phyloP scores from a whole-genome alignment of 148 eudicot genomes.

The Cornus controversa region DNA sequence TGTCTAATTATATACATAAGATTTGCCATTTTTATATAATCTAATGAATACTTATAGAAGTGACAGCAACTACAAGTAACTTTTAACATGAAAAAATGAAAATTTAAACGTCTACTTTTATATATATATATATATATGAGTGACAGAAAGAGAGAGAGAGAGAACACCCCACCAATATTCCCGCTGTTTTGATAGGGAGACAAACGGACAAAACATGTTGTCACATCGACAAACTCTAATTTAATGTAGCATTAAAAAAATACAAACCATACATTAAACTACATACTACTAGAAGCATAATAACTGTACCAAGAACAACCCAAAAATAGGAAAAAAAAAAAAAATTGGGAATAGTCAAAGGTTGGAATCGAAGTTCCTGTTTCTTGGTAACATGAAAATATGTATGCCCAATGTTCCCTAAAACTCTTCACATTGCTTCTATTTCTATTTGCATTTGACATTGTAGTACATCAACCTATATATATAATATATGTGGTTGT shows the following conservation, averaged over 20 bases:
- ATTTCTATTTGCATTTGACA: neutral
- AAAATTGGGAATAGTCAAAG: neutral
- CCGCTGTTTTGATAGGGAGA: slow-evolving; percentile 42
- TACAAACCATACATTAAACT: slow-evolving; percentile 6
- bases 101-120: too few relatives aligned
- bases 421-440: slow-evolving; percentile 11
- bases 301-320: slow-evolving; percentile 25
- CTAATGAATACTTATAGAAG: too few relatives aligned
- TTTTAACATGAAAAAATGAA: too few relatives aligned
- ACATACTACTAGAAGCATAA: slow-evolving; percentile 10
- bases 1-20: too few relatives aligned
- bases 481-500: too few relatives aligned
- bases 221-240: slow-evolving; percentile 26
- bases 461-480: neutral
- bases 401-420: neutral
- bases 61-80: too few relatives aligned
- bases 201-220: slow-evolving; percentile 36
- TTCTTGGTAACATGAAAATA: neutral
- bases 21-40: too few relatives aligned
- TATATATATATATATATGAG: too few relatives aligned
- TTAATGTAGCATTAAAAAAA: neutral
- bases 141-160: neutral
- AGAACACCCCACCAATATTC: slow-evolving; percentile 37
- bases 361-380: neutral
- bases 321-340: slow-evolving; percentile 13